Base-by-base conservation (phyloP, 768 basidiomycete genomes). In the Xerocomellus amylosporus region DNA sequence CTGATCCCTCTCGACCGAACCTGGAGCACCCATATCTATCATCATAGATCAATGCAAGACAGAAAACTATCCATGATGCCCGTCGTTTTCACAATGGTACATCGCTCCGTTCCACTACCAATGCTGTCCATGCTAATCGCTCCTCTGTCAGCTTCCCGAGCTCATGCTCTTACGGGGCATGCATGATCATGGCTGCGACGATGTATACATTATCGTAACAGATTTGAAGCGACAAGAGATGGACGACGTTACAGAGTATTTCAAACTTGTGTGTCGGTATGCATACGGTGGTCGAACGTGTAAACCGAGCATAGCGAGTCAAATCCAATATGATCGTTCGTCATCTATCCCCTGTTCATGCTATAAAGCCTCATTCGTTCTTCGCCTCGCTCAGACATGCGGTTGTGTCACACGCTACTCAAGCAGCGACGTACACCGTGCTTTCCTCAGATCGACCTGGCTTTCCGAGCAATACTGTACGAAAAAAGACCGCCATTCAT, bases 11-110 rank as follows among this genome's bases (percentile, higher is more conserved):
- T 90, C 61, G 87, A 88, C 77, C 79, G 88, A 55, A 87, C 87
- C 17, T 90, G 88, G 88, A 86, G 84, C 30, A 90, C 87, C 8
- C 86, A 89, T 69, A 84, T 90, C 38, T 89, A 85, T 64, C 86
- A 89, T 67, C 88, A 90, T 56, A 78, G 82, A 56, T 85, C 86
- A 4, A 86, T 88, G 81, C 79, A 83, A 56, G 86, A 88, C 61
- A 77, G 85, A 50, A 85, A 84, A 56, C 68, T 86, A 38, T 82
- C 83, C 24, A 88, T 88, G 86, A 84, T 87, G 79, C 87, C 85
- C 6, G 87, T 90, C 3, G 84, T 90, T 0, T 88, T 87, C 63
- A 88, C 87, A 45, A 88, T 90, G 85, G 88, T 88, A 62, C 59
- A 77, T 66, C 20, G 8, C 19, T 17, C 45, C 17, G 30, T 28